Evolutionary conservation across 2,329 filamentous ascomycete genomes (phyloP).

Genomic region (Alternaria dauci): DNA sequence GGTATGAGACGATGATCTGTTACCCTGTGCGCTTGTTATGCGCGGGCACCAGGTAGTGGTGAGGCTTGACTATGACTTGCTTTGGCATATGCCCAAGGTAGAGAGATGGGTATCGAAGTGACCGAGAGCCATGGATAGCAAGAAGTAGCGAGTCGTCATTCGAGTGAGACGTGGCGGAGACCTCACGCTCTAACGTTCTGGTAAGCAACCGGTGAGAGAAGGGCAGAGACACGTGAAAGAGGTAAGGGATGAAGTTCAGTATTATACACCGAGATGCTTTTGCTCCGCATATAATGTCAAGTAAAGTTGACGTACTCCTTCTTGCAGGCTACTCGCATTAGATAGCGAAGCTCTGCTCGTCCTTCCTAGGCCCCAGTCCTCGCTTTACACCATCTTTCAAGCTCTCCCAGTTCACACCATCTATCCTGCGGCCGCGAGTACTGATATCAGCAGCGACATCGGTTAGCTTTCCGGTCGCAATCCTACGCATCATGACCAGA

Average conservation of each 20-base stretch:
- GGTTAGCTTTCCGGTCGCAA: constrained; percentile 70
- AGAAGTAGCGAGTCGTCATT: not conserved
- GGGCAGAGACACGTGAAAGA: not conserved
- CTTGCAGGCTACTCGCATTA: constrained; percentile 5
- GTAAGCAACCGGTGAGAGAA: not conserved
- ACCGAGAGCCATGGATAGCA: too few relatives aligned
- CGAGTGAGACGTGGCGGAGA: not conserved
- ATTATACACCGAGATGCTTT: not conserved
- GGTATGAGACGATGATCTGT: too few relatives aligned
- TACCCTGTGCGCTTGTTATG: too few relatives aligned
- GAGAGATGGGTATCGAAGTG: too few relatives aligned
- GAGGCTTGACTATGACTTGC: too few relatives aligned
- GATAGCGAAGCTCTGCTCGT: constrained; percentile 31
- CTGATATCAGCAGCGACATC: constrained; percentile 50
- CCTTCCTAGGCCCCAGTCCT: constrained; percentile 47
- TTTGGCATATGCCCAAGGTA: too few relatives aligned
- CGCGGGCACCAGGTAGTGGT: too few relatives aligned
- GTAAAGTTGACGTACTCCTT: not conserved
- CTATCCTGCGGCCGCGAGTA: constrained; percentile 55
- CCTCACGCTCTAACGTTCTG: not conserved
- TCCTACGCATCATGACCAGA: constrained; percentile 75
- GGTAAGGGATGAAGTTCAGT: not conserved
- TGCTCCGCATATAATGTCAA: not conserved
- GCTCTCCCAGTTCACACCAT: constrained; percentile 62
- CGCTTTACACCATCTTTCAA: constrained; percentile 48